Conservation (phyloP, 345 rosid genomes). For the Boechera divaricarpa region DNA sequence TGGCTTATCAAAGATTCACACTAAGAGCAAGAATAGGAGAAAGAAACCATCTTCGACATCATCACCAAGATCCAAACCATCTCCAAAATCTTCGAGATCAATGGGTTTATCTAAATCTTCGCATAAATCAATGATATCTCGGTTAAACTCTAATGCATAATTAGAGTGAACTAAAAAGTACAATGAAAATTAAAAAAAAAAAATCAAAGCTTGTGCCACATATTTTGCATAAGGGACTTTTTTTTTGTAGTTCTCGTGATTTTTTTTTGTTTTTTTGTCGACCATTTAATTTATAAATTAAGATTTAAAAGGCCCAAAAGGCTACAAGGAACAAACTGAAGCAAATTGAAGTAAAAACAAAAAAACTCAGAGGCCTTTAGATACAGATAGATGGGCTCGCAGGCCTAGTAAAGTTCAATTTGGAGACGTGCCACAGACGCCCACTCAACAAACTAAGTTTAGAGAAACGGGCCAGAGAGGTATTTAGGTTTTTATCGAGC, state of each 20-base stretch:
- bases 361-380: too few relatives aligned
- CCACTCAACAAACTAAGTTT: too few relatives aligned
- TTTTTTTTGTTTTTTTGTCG: constrained; percentile 10
- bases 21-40: constrained; percentile 39
- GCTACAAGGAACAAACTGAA: too few relatives aligned
- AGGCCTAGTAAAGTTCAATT: too few relatives aligned
- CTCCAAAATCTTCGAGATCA: constrained; percentile 42
- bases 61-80: constrained; percentile 44
- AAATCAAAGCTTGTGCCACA: constrained; percentile 1
- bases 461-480: too few relatives aligned
- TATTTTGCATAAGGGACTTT: background rate
- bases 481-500: too few relatives aligned
- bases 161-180: background rate
- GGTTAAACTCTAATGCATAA: constrained; percentile 41
- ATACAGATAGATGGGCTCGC: too few relatives aligned
- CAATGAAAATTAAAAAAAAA: background rate
- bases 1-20: constrained; percentile 30
- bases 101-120: constrained; percentile 31
- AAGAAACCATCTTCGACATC: constrained; percentile 40
- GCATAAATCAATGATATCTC: constrained; percentile 31
- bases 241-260: constrained; percentile 19
- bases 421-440: too few relatives aligned
- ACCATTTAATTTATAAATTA: too few relatives aligned
- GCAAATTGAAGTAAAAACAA: too few relatives aligned
- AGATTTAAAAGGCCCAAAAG: too few relatives aligned